Evolutionary conservation across 2,329 filamentous ascomycete species (phyloP).

Genomic region (Cladosporium sp.): DNA sequence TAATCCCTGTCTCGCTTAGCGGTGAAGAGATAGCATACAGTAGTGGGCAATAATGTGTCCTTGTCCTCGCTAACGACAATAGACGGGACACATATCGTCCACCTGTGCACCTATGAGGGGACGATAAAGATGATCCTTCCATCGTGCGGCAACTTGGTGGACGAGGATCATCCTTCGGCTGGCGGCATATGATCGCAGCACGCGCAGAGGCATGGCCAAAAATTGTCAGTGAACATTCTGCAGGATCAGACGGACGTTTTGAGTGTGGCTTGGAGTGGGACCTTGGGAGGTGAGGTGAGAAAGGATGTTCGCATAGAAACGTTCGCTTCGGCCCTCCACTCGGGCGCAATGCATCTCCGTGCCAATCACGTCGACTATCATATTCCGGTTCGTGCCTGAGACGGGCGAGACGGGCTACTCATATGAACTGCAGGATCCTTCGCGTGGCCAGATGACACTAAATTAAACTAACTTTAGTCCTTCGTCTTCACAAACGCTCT

Average conservation of each 20-base stretch:
- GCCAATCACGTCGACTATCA: background rate
- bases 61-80: background rate
- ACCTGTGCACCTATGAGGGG: background rate
- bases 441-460: background rate
- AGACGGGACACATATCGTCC: background rate
- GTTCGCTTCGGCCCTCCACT: background rate
- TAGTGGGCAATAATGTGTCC: background rate
- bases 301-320: background rate
- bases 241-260: background rate
- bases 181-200: background rate
- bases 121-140: background rate
- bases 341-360: background rate
- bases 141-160: background rate
- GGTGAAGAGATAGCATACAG: background rate
- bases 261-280: background rate
- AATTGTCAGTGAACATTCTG: background rate
- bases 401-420: background rate
- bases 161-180: background rate
- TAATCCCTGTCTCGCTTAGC: background rate
- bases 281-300: background rate
- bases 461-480: background rate
- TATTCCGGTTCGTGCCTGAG: background rate
- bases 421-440: slow-evolving; percentile 7
- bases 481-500: slow-evolving; percentile 4
- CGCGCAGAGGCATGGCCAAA: background rate